A percentile compares a stretch with the other conserved stretches of the same genome.
phyloP scores from a whole-genome alignment of 2,329 filamentous ascomycete genomes.

The Coniochaeta hoffmannii region DNA sequence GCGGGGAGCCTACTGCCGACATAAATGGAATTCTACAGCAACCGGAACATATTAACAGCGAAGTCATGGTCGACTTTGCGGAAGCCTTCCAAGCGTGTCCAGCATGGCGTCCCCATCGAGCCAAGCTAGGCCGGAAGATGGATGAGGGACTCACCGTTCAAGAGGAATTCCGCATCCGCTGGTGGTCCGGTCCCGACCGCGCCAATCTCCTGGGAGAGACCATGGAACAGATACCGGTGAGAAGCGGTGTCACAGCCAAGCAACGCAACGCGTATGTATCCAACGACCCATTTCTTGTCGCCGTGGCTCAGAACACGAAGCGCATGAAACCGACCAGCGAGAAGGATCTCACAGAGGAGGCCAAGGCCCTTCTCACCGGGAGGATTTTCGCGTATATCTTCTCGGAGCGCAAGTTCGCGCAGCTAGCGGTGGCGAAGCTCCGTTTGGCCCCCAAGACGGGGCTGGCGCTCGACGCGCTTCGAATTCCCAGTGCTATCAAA shows the following conservation, averaged over 20 bases:
- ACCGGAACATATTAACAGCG: constrained; percentile 9
- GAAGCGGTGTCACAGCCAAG: constrained; percentile 5
- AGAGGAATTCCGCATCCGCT: constrained; percentile 7
- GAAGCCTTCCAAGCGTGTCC: constrained; percentile 9
- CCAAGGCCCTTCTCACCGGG: constrained; percentile 3
- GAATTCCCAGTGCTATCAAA: constrained; percentile 5
- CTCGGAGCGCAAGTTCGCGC: constrained; percentile 8
- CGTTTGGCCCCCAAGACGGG: not conserved
- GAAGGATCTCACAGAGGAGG: constrained; percentile 1
- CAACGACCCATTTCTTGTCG: constrained; percentile 6
- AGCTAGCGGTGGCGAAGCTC: constrained; percentile 4
- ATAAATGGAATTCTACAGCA: constrained; percentile 1
- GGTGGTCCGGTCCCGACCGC: constrained; percentile 6
- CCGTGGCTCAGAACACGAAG: constrained; percentile 5
- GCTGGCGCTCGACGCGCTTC: constrained; percentile 5
- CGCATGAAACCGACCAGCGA: constrained; percentile 2
- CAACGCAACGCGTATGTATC: constrained; percentile 7
- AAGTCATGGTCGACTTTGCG: constrained; percentile 9
- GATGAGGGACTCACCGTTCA: not conserved
- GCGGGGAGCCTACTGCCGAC: constrained; percentile 2
- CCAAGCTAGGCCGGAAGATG: not conserved
- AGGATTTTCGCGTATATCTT: constrained; percentile 8
- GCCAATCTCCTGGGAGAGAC: constrained; percentile 5
- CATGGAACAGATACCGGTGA: constrained; percentile 5
- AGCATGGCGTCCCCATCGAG: constrained; percentile 3